phyloP scores from a whole-genome alignment of 106 monocot species.

The Dendrobium nobile region DNA sequence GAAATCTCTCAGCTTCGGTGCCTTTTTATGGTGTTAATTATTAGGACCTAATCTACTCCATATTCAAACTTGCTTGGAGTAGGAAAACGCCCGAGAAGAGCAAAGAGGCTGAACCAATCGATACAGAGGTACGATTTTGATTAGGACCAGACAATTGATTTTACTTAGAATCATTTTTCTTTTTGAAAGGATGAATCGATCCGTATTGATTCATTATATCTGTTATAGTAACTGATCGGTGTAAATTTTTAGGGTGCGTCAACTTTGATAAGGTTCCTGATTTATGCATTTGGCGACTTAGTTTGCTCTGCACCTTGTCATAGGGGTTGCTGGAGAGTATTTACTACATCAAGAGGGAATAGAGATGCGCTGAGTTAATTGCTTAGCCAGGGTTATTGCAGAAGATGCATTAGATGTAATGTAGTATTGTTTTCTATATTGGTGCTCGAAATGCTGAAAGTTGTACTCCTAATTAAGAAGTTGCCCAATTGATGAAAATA shows the following conservation, averaged over 20 bases:
- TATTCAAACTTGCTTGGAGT: slow-evolving; percentile 8
- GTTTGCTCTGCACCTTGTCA: not conserved
- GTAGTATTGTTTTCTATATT: too few relatives aligned
- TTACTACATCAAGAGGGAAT: too few relatives aligned
- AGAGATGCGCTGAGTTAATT: too few relatives aligned
- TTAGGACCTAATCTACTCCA: not conserved
- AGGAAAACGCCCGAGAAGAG: slow-evolving; percentile 4
- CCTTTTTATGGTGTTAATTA: not conserved
- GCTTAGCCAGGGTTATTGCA: too few relatives aligned
- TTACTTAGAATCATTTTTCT: not conserved
- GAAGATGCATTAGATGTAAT: too few relatives aligned
- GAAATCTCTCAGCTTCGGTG: not conserved
- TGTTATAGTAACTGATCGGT: not conserved
- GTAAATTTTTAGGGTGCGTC: too few relatives aligned
- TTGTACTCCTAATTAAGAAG: too few relatives aligned
- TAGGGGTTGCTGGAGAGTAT: too few relatives aligned
- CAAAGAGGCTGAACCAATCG: not conserved
- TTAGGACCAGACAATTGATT: not conserved
- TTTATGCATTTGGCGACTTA: not conserved
- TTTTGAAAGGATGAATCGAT: not conserved
- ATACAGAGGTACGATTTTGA: slow-evolving; percentile 4
- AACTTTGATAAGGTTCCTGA: not conserved
- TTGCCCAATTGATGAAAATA: too few relatives aligned
- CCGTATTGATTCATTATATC: not conserved
- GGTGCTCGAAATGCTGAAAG: too few relatives aligned